Conservation (phyloP, 176 grass and related monocot genomes). For the Aechmea fasciata region DNA sequence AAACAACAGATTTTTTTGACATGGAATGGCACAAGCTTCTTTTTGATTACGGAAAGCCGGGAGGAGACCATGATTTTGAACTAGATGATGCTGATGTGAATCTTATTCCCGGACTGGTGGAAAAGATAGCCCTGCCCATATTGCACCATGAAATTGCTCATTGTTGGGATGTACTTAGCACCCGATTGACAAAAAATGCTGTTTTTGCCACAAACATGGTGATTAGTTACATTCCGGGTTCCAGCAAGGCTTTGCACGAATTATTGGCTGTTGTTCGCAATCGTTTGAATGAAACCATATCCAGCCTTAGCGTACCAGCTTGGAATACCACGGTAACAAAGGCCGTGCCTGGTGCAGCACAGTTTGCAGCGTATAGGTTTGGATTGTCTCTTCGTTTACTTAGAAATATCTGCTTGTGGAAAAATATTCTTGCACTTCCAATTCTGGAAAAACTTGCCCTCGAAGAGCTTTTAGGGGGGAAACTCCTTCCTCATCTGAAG, state of each 20-base stretch:
- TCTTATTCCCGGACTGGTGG: slow-evolving; percentile 57
- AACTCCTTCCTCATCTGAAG: slow-evolving; percentile 87
- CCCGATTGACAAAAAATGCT: slow-evolving; percentile 47
- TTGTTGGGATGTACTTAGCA: slow-evolving; percentile 89
- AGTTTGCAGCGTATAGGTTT: slow-evolving; percentile 69
- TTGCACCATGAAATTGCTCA: slow-evolving; percentile 77
- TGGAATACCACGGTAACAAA: slow-evolving; percentile 75
- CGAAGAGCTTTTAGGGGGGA: slow-evolving; percentile 55
- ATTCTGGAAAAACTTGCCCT: slow-evolving; percentile 88
- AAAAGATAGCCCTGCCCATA: slow-evolving; percentile 94
- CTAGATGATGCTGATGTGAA: slow-evolving; percentile 44
- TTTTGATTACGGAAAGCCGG: slow-evolving; percentile 45
- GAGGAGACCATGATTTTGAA: slow-evolving; percentile 13
- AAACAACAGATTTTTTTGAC: slow-evolving; percentile 47
- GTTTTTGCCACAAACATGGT: slow-evolving; percentile 58
- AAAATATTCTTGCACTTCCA: slow-evolving; percentile 52
- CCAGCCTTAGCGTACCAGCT: slow-evolving; percentile 49
- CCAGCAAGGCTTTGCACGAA: slow-evolving; percentile 55
- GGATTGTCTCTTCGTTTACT: slow-evolving; percentile 74
- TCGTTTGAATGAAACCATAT: slow-evolving; percentile 56
- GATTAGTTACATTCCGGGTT: slow-evolving; percentile 49
- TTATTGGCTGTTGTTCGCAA: slow-evolving; percentile 42
- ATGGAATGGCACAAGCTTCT: slow-evolving; percentile 80
- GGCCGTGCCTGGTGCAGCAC: slow-evolving; percentile 58
- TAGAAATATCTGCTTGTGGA: slow-evolving; percentile 82